Evolutionary conservation across 148 eudicot species (phyloP).

Genomic region (Rhododendron henanense): DNA sequence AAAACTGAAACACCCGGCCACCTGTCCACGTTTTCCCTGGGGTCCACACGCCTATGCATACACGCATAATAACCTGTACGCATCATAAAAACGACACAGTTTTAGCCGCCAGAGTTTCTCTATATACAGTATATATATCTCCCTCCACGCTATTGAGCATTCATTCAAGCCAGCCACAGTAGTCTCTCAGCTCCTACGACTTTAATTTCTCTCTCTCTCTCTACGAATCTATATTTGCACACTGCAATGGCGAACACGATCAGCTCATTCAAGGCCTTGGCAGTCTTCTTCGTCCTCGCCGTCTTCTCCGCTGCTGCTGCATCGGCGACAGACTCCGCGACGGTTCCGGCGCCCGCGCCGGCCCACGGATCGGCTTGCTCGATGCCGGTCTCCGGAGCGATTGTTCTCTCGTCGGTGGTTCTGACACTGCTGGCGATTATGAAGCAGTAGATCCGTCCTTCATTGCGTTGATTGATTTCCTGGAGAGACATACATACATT

Average conservation of each 20-base stretch:
- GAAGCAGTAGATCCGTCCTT: background rate
- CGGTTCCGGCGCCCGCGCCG: slow-evolving; percentile 9
- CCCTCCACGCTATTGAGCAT: background rate
- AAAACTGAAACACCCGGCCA: background rate
- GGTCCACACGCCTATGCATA: background rate
- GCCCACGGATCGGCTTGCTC: slow-evolving; percentile 12
- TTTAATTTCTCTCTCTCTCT: background rate
- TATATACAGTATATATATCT: background rate
- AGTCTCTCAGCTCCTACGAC: background rate
- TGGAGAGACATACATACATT: background rate
- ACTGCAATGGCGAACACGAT: background rate
- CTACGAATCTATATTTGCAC: background rate
- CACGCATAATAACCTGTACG: too few relatives aligned
- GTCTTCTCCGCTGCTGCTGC: background rate
- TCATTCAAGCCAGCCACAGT: background rate
- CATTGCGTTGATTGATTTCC: background rate
- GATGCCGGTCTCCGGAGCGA: slow-evolving; percentile 12
- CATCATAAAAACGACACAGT: too few relatives aligned
- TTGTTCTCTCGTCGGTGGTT: slow-evolving; percentile 20
- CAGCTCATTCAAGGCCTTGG: background rate
- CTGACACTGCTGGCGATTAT: slow-evolving; percentile 18
- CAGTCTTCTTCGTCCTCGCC: slow-evolving; percentile 1
- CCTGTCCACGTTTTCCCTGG: background rate
- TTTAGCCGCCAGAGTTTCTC: too few relatives aligned
- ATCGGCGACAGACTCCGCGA: slow-evolving; percentile 13